phyloP scores from a whole-genome alignment of 331 rosid genomes.

The Quercus tomentella region DNA sequence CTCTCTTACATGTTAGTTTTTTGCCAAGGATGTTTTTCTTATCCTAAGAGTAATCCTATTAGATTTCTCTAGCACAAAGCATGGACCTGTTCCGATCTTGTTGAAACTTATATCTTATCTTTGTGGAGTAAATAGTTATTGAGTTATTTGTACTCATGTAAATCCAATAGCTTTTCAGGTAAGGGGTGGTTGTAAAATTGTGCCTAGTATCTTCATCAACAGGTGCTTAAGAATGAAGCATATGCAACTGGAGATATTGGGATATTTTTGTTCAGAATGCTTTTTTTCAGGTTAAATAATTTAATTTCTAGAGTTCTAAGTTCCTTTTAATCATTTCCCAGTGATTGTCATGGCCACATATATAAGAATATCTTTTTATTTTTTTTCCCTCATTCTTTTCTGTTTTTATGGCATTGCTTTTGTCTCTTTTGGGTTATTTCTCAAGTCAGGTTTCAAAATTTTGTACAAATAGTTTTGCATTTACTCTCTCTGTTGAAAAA shows the following conservation, averaged over 20 bases:
- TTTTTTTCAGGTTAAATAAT: constrained; percentile 61
- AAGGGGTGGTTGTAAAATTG: constrained; percentile 93
- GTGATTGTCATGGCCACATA: background rate
- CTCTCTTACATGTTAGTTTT: too few species aligned
- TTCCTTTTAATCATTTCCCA: background rate
- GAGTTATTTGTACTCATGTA: constrained; percentile 19
- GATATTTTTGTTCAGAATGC: constrained; percentile 68
- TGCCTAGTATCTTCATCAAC: constrained; percentile 85
- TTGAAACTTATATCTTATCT: too few species aligned
- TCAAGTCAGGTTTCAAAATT: too few species aligned
- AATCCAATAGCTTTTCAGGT: constrained; percentile 50
- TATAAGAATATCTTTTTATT: background rate
- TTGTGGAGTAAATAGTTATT: background rate
- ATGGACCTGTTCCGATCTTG: too few species aligned
- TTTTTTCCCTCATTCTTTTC: too few species aligned
- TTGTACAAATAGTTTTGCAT: too few species aligned
- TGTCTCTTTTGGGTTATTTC: too few species aligned
- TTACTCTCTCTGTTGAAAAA: too few species aligned
- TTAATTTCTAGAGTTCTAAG: background rate
- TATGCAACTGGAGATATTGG: constrained; percentile 76
- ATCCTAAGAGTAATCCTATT: too few species aligned
- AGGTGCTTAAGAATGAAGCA: constrained; percentile 72
- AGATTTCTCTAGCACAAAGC: too few species aligned
- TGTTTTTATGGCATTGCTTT: too few species aligned
- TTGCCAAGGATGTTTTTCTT: too few species aligned